These are phyloP conservation scores for Protomyces lactucae-debilis DNA, from an alignment of 1,139 yeast species.

Conservation along the genomic window DNA sequence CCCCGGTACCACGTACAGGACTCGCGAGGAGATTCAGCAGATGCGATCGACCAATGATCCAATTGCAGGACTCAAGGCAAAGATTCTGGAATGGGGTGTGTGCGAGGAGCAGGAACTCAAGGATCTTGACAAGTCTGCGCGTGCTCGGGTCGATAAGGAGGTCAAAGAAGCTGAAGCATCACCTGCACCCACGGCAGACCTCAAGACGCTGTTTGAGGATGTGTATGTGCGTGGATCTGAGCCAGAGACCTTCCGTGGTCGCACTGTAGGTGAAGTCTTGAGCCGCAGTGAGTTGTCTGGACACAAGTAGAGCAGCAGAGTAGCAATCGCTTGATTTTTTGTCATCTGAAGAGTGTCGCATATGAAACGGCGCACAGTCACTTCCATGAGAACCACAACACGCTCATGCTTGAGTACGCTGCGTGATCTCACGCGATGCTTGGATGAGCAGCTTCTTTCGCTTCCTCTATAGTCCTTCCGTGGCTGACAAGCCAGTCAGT, in stretches of 20 bases:
- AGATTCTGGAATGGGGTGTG: slow-evolving; percentile 70
- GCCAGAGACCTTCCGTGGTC: slow-evolving; percentile 88
- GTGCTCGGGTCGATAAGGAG: slow-evolving; percentile 91
- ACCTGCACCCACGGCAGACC: slow-evolving; percentile 92
- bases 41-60: slow-evolving; percentile 99
- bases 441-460: not conserved
- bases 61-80: slow-evolving; percentile 89
- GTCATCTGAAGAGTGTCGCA: too few relatives aligned
- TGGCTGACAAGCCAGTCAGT: not conserved
- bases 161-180: slow-evolving; percentile 89
- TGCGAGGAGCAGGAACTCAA: slow-evolving; percentile 91
- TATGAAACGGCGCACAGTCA: too few relatives aligned
- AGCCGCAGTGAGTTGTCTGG: not conserved
- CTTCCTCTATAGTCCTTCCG: not conserved
- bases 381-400: too few relatives aligned
- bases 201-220: slow-evolving; percentile 92
- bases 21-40: slow-evolving; percentile 99
- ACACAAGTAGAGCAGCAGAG: not conserved
- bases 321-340: not conserved
- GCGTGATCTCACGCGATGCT: not conserved
- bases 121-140: slow-evolving; percentile 89
- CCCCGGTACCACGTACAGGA: slow-evolving; percentile 38
- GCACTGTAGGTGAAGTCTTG: slow-evolving; percentile 72
- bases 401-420: too few relatives aligned
- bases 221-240: slow-evolving; percentile 94